Conservation (phyloP, 768 basidiomycete genomes). For the Boletellus emodensis region DNA sequence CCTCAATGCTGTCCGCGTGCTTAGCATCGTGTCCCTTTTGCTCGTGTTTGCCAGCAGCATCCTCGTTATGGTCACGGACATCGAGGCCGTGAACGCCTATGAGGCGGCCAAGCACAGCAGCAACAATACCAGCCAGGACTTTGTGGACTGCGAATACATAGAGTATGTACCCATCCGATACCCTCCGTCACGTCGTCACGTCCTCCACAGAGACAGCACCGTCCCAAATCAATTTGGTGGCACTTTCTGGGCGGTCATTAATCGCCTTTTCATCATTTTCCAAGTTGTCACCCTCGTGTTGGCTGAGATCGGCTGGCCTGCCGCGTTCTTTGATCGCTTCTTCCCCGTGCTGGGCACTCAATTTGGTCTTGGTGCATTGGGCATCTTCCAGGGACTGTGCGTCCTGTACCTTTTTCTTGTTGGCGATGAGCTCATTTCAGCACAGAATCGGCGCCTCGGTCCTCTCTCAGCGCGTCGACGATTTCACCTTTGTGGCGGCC, state of each 20-base stretch:
- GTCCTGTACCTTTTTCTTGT: slow-evolving; percentile 25
- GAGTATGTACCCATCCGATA: slow-evolving; percentile 42
- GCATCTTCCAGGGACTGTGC: slow-evolving; percentile 82
- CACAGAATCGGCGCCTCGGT: slow-evolving; percentile 64
- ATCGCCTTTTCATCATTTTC: slow-evolving; percentile 82
- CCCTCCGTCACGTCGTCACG: slow-evolving; percentile 17
- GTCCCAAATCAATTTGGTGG: slow-evolving; percentile 91
- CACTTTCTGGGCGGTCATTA: slow-evolving; percentile 87
- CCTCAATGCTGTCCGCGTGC: slow-evolving; percentile 71
- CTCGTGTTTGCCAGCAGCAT: slow-evolving; percentile 81
- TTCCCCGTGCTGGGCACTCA: slow-evolving; percentile 82
- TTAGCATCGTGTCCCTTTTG: slow-evolving; percentile 76
- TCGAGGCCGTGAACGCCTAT: slow-evolving; percentile 71
- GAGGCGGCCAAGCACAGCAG: slow-evolving; percentile 38
- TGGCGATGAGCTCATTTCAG: slow-evolving; percentile 7
- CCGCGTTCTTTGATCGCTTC: slow-evolving; percentile 73
- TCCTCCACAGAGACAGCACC: slow-evolving; percentile 54
- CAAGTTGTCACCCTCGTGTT: slow-evolving; percentile 77
- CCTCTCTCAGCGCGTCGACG: slow-evolving; percentile 76
- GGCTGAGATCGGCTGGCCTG: slow-evolving; percentile 81
- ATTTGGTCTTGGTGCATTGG: slow-evolving; percentile 85
- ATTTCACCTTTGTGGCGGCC: slow-evolving; percentile 84
- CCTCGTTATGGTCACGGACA: slow-evolving; percentile 66
- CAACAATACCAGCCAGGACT: slow-evolving; percentile 28
- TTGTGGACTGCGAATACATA: slow-evolving; percentile 72